Evolutionary conservation across 2,329 filamentous ascomycete species (phyloP).

Genomic region (Hymenoscyphus repandus): DNA sequence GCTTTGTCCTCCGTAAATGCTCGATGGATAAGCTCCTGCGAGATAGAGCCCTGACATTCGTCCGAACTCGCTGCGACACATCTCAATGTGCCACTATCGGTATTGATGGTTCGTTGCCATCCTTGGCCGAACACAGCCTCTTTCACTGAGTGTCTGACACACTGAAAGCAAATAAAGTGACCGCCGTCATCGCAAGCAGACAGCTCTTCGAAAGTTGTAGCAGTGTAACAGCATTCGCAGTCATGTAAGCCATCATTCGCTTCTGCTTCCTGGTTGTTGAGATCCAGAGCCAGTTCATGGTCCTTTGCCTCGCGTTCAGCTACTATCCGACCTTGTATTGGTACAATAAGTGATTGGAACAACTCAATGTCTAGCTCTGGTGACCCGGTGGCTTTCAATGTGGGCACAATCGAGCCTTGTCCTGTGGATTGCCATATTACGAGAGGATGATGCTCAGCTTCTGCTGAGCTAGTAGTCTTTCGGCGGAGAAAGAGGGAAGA

Average conservation of each 20-base stretch:
- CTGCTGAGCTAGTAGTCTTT: conserved; percentile 47
- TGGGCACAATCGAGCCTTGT: conserved; percentile 51
- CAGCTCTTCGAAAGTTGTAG: conserved; percentile 67
- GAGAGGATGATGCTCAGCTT: conserved; percentile 57
- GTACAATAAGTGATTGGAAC: conserved; percentile 50
- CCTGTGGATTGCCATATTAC: conserved; percentile 56
- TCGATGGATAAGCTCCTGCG: conserved; percentile 61
- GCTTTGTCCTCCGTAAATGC: conserved; percentile 67
- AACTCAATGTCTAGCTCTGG: conserved; percentile 59
- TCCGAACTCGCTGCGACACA: conserved; percentile 72
- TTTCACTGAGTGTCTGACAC: conserved; percentile 73
- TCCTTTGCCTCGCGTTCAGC: conserved; percentile 46
- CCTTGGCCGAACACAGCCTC: conserved; percentile 92
- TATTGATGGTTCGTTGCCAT: conserved; percentile 76
- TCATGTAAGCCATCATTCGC: conserved; percentile 54
- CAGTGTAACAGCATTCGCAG: conserved; percentile 73
- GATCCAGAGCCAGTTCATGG: conserved; percentile 43
- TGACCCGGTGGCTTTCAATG: conserved; percentile 61
- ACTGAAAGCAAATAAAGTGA: conserved; percentile 75
- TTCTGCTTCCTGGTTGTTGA: conserved; percentile 57
- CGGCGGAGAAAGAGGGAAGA: conserved; percentile 65
- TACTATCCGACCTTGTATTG: conserved; percentile 43
- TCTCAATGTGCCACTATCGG: conserved; percentile 65
- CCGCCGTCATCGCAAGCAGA: conserved; percentile 63
- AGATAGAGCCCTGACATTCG: conserved; percentile 71